Evolutionary conservation across 148 eudicot species (phyloP).

Genomic region (Vaccinium corymbosum): DNA sequence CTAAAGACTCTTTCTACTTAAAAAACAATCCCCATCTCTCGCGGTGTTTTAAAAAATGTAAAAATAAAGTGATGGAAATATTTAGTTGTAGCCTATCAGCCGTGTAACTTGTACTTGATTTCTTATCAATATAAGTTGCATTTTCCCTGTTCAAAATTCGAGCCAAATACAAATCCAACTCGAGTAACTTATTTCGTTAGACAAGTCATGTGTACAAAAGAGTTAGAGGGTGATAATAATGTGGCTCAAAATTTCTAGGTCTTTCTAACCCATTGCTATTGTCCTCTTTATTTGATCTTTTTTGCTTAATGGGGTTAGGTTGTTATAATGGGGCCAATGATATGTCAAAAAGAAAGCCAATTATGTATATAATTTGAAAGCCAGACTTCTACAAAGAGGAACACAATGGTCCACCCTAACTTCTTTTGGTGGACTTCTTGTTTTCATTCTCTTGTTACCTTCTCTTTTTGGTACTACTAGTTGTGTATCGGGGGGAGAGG

Average conservation of each 20-base stretch:
- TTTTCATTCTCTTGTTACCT: not conserved
- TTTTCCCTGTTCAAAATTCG: no score
- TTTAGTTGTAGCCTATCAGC: no score
- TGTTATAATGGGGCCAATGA: not conserved
- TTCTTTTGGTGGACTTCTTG: not conserved
- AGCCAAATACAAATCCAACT: not conserved
- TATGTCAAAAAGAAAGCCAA: not conserved
- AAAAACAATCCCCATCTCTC: no score
- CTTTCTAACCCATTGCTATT: not conserved
- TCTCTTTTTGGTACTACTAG: not conserved
- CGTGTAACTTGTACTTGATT: no score
- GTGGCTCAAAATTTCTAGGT: not conserved
- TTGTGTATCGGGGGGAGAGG: not conserved
- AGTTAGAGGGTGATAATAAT: not conserved
- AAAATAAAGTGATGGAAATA: no score
- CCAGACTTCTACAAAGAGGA: not conserved
- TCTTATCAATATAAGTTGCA: no score
- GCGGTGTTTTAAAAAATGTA: no score
- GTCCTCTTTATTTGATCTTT: not conserved
- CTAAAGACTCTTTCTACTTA: no score
- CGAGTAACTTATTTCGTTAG: not conserved
- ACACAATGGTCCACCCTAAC: constrained; percentile 2
- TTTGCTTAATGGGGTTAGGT: not conserved
- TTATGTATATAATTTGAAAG: not conserved
- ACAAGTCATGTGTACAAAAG: no score